Conservation (phyloP, 495 filamentous ascomycete genomes). For the Glarea lozoyensis region DNA sequence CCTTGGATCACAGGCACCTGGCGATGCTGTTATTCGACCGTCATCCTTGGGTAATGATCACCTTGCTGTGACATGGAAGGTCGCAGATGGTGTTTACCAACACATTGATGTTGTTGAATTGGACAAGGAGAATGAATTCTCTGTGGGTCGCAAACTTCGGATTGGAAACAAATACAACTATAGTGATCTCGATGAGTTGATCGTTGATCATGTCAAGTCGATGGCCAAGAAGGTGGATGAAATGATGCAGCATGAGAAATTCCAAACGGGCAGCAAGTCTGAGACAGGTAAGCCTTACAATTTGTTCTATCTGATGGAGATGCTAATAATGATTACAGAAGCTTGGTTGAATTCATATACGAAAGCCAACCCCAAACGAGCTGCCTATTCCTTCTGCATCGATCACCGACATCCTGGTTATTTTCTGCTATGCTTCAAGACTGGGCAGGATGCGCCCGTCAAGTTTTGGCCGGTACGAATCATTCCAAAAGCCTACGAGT, state of each 20-base stretch:
- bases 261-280: conserved; percentile 65
- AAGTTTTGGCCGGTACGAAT: conserved; percentile 84
- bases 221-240: conserved; percentile 98
- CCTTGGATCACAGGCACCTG: conserved; percentile 70
- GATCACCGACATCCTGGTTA: conserved; percentile 88
- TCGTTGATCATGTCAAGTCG: conserved; percentile 91
- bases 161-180: conserved; percentile 84
- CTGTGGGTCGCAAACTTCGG: conserved; percentile 72
- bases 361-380: conserved; percentile 89
- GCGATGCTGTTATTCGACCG: conserved; percentile 90
- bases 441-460: conserved; percentile 59
- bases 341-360: conserved; percentile 93
- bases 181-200: conserved; percentile 92
- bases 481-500: conserved; percentile 77
- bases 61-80: conserved; percentile 95
- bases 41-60: conserved; percentile 92
- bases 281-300: conserved; percentile 67
- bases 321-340: conserved; percentile 48
- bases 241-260: conserved; percentile 87
- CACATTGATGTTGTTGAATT: conserved; percentile 96
- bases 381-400: conserved; percentile 89
- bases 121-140: conserved; percentile 93
- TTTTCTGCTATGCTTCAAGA: conserved; percentile 93
- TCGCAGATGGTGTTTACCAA: conserved; percentile 88
- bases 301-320: background rate